phyloP scores from a whole-genome alignment of 768 basidiomycete genomes.

The Tephrocybe sp. region DNA sequence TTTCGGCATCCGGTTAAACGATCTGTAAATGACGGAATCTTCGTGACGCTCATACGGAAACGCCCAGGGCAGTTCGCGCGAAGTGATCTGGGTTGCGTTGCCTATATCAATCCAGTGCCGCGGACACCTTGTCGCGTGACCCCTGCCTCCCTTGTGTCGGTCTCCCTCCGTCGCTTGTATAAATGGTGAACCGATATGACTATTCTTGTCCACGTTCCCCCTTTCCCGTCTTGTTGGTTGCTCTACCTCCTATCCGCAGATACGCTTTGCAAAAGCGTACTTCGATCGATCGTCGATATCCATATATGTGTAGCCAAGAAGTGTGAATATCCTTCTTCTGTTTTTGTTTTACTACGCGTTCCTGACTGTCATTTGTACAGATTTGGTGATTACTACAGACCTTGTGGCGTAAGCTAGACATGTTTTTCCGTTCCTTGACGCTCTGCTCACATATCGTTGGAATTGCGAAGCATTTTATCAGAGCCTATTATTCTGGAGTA shows the following conservation, averaged over 20 bases:
- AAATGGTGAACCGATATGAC: conserved; percentile 19
- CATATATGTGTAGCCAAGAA: conserved; percentile 58
- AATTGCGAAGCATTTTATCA: conserved; percentile 57
- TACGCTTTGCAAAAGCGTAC: background rate
- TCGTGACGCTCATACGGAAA: conserved; percentile 14
- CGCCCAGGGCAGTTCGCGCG: conserved; percentile 24
- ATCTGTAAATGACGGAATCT: conserved; percentile 19
- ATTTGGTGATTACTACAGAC: conserved; percentile 43
- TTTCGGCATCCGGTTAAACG: conserved; percentile 15
- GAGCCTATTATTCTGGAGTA: conserved; percentile 61
- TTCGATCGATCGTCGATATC: conserved; percentile 6
- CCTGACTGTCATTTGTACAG: conserved; percentile 24
- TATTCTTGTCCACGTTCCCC: conserved; percentile 19
- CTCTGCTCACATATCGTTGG: conserved; percentile 3
- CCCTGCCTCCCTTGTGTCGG: conserved; percentile 18
- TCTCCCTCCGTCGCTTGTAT: conserved; percentile 21
- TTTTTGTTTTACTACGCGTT: conserved; percentile 1
- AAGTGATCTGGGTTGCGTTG: conserved; percentile 18
- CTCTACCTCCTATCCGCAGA: conserved; percentile 7
- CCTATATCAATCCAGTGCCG: conserved; percentile 17
- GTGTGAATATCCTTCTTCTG: conserved; percentile 36
- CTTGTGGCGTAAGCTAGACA: conserved; percentile 36
- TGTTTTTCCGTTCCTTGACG: conserved; percentile 11
- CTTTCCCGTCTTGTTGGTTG: conserved; percentile 6
- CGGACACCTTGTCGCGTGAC: conserved; percentile 32